Evolutionary conservation across 768 basidiomycete species (phyloP), one percentile per base, ranked within the genome.

Genomic region (Auricularia sp.): DNA sequence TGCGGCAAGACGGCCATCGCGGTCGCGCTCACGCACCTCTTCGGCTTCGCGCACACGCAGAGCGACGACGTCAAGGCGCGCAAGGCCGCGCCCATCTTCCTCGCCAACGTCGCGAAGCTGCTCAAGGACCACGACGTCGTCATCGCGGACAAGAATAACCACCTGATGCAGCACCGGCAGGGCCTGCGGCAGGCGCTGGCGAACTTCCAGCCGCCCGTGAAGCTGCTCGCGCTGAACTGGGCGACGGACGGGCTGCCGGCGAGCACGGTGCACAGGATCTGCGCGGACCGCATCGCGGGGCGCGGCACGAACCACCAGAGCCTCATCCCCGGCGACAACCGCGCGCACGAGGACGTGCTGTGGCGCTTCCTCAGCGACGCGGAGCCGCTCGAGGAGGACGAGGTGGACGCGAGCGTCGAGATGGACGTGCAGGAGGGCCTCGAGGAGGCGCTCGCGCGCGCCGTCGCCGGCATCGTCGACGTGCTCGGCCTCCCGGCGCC

Each of bases 61-160:
- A 92, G 89, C 70, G 97, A 99, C 72, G 92, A 98, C 70, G 82
- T 98, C 3, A 77, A 80, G 47, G 81, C 73, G 43, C 98, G 93
- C 76, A 93, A 87, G 72, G 62, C 88, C 1, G 92, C 80, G 0
- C 80, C 86, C 0, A 66, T 72, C 2, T 96, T 96, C 72, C 71
- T 91, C 63, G 85, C 79, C 72, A 94, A 91, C 65, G 89, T 97
- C 44, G 70, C 75, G 14, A 71, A 77, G 0, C 79, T 90, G 1
- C 77, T 98, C 33, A 72, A 81, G 62, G 78, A 72, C 0, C 77
- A 90, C 61, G 81, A 90, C 65, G 84, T 98, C 0, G 95, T 98
- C 29, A 91, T 91, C 66, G 94, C 95, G 34, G 97, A 98, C 75
- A 91, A 91, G 94, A 98, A 99, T 74, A 98, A 98, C 73, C 96